A percentile compares a stretch with the other conserved stretches of the same genome.
Conservation (phyloP, 2,329 filamentous ascomycete species). For the Colletotrichum godetiae region DNA sequence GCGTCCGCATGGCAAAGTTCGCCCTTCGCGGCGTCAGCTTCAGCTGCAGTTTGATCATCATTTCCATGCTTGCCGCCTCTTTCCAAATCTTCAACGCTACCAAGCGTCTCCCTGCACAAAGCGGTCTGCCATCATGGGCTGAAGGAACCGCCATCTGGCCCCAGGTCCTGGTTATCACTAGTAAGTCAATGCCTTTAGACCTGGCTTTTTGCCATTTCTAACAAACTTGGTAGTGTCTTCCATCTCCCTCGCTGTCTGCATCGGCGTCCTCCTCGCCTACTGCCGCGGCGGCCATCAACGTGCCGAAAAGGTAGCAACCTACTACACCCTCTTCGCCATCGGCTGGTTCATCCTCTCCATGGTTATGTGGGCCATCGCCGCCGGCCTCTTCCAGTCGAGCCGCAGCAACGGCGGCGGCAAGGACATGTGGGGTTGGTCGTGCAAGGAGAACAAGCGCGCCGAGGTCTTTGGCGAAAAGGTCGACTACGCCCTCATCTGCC, state of each 20-base stretch:
- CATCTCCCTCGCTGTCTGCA: slow-evolving; percentile 82
- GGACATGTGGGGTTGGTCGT: slow-evolving; percentile 99
- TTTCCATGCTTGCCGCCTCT: slow-evolving; percentile 88
- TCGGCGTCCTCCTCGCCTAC: slow-evolving; percentile 86
- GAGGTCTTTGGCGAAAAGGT: slow-evolving; percentile 84
- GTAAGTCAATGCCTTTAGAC: neutral
- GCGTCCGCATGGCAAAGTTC: slow-evolving; percentile 93
- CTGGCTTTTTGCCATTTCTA: neutral
- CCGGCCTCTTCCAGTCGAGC: slow-evolving; percentile 83
- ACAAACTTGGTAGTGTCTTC: slow-evolving; percentile 67
- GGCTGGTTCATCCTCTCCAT: slow-evolving; percentile 94
- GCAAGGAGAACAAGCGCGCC: slow-evolving; percentile 85
- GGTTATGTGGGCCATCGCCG: slow-evolving; percentile 90
- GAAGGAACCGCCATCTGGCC: slow-evolving; percentile 85
- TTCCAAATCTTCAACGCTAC: slow-evolving; percentile 95
- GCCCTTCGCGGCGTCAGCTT: slow-evolving; percentile 97
- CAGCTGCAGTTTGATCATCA: slow-evolving; percentile 93
- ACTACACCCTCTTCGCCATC: slow-evolving; percentile 95
- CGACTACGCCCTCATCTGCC: slow-evolving; percentile 90
- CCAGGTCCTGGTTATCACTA: slow-evolving; percentile 81
- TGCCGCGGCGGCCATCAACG: slow-evolving; percentile 87
- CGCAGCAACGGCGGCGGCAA: slow-evolving; percentile 77
- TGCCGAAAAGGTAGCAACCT: slow-evolving; percentile 92
- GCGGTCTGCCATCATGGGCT: slow-evolving; percentile 88
- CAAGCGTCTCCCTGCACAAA: slow-evolving; percentile 77